These are phyloP conservation scores for Trichosporon ovoides DNA, from an alignment of 1,284 basidiomycete genomes.

Conservation along the genomic window DNA sequence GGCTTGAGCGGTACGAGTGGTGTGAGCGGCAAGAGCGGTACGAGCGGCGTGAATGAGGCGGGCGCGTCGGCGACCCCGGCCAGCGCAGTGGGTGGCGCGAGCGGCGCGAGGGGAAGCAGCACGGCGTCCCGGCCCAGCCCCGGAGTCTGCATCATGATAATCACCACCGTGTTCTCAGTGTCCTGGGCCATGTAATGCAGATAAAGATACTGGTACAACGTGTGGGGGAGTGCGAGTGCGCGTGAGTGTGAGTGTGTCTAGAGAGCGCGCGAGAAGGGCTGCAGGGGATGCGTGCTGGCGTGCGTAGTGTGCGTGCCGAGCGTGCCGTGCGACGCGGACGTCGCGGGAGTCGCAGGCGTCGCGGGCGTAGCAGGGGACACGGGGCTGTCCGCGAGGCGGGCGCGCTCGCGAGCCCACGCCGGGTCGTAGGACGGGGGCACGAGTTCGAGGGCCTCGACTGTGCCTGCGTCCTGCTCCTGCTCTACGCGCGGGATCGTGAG, in stretches of 20 bases:
- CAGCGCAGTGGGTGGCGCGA: background rate
- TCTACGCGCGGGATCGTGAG: background rate
- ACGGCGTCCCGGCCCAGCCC: background rate
- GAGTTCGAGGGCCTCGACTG: constrained; percentile 9
- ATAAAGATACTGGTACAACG: background rate
- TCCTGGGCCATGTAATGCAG: background rate
- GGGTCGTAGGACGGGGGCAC: constrained; percentile 14
- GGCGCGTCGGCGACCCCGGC: background rate
- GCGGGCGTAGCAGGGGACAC: background rate
- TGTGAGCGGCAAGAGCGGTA: background rate
- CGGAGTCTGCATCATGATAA: too few relatives aligned
- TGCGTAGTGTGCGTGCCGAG: too few relatives aligned
- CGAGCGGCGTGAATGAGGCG: background rate
- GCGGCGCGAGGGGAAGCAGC: background rate
- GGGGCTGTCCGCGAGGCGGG: too few relatives aligned
- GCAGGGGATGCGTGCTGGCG: too few relatives aligned
- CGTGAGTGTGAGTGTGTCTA: too few relatives aligned
- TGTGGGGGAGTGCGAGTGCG: too few relatives aligned
- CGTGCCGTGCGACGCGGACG: too few relatives aligned
- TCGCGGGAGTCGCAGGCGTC: background rate
- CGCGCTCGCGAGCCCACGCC: constrained; percentile 10
- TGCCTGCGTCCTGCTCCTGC: constrained; percentile 13
- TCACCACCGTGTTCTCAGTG: too few relatives aligned
- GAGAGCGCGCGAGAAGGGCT: too few relatives aligned
- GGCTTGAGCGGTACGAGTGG: too few relatives aligned